These are phyloP conservation scores for Triticum dicoccoides DNA, from an alignment of 176 grass and related monocot genomes.

Conservation along the genomic window DNA sequence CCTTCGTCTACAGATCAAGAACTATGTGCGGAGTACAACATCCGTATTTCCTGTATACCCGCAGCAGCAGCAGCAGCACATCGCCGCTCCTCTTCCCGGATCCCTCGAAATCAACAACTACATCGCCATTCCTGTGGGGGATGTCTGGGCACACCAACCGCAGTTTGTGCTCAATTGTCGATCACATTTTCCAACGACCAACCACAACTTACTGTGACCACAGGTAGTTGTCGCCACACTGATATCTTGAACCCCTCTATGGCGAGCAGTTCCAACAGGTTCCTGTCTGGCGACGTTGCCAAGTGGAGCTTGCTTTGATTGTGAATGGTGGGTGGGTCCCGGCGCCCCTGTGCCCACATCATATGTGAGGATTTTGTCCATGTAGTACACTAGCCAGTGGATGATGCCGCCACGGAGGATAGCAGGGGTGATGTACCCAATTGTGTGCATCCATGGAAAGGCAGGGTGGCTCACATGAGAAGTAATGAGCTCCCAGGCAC, in stretches of 20 bases:
- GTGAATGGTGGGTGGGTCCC: not conserved
- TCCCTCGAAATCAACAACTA: not conserved
- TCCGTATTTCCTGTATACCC: not conserved
- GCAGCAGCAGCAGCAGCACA: not conserved
- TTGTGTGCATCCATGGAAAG: too few species aligned
- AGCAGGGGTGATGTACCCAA: not conserved
- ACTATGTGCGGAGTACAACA: not conserved
- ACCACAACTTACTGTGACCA: not conserved
- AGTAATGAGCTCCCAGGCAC: not conserved
- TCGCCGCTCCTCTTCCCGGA: not conserved
- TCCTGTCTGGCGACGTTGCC: not conserved
- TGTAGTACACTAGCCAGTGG: not conserved
- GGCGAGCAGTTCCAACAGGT: not conserved
- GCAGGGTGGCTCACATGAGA: too few species aligned
- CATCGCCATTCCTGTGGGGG: not conserved
- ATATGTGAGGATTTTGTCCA: not conserved
- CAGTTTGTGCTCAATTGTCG: not conserved
- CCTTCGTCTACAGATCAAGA: not conserved
- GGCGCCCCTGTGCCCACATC: not conserved
- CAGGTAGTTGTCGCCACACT: not conserved
- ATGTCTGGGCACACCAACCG: not conserved
- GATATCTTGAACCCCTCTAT: not conserved
- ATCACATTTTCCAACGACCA: not conserved
- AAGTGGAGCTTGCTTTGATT: not conserved
- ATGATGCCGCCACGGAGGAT: not conserved